A percentile compares a stretch with the other conserved stretches of the same genome.
These are phyloP conservation scores for Colletotrichum gigasporum DNA, from an alignment of 2,329 filamentous ascomycete species.

Conservation along the genomic window DNA sequence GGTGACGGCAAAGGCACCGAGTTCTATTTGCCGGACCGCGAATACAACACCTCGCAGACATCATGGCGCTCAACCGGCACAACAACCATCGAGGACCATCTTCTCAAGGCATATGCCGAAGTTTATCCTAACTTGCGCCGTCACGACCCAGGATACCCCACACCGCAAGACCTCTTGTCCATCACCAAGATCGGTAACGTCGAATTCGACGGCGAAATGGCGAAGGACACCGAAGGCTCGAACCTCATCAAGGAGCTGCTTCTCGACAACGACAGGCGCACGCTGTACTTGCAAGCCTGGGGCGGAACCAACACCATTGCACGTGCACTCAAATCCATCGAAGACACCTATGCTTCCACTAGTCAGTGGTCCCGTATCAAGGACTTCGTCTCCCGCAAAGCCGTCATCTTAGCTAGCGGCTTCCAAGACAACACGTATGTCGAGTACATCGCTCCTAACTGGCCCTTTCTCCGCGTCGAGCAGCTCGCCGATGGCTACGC, in stretches of 20 bases:
- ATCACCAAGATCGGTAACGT: background rate
- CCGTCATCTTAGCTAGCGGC: too few relatives aligned
- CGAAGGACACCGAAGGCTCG: background rate
- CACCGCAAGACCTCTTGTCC: background rate
- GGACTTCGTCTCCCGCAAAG: too few relatives aligned
- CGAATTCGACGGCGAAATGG: background rate
- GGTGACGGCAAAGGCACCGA: background rate
- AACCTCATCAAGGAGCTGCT: background rate
- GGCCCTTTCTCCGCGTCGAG: background rate
- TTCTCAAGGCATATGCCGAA: background rate
- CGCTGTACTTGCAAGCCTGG: background rate
- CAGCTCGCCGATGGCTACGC: background rate
- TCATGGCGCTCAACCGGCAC: too few relatives aligned
- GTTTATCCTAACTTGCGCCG: background rate
- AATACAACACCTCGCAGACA: background rate
- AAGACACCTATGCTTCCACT: too few relatives aligned
- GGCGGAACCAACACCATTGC: background rate
- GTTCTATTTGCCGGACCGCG: background rate
- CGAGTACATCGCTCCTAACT: too few relatives aligned
- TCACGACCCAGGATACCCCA: background rate
- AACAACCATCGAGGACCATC: background rate
- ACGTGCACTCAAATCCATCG: too few relatives aligned
- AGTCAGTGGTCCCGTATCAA: too few relatives aligned
- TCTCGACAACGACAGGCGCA: background rate
- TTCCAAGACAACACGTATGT: too few relatives aligned